Evolutionary conservation across 1,284 basidiomycete genomes (phyloP).

Genomic region (Vanrija pseudolonga): DNA sequence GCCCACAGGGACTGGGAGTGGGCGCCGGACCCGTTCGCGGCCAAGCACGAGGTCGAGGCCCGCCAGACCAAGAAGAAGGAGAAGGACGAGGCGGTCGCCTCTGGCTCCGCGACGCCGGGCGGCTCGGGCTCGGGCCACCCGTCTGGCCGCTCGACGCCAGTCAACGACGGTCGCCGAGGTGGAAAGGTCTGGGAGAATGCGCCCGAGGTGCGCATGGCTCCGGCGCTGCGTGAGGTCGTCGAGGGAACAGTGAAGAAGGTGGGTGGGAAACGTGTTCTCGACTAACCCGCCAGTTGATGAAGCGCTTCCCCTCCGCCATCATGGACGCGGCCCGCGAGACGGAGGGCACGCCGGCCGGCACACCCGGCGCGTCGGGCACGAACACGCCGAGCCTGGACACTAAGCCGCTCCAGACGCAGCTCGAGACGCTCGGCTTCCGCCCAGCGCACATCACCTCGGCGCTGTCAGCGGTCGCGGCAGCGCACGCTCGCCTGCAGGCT

Average conservation of each 20-base stretch:
- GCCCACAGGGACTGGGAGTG: constrained; percentile 80
- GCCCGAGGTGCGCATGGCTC: constrained; percentile 83
- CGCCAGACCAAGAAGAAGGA: constrained; percentile 57
- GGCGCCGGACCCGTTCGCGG: constrained; percentile 75
- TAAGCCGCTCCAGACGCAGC: constrained; percentile 31
- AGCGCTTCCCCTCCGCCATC: constrained; percentile 48
- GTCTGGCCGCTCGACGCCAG: constrained; percentile 51
- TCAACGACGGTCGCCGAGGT: constrained; percentile 32
- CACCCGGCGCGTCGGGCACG: not conserved
- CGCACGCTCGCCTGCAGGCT: constrained; percentile 36
- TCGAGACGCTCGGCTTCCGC: constrained; percentile 50
- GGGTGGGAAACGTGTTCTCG: constrained; percentile 16
- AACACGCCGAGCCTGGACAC: constrained; percentile 27
- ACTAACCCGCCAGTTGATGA: constrained; percentile 45
- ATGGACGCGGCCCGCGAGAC: constrained; percentile 46
- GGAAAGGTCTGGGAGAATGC: constrained; percentile 60
- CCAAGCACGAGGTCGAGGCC: constrained; percentile 62
- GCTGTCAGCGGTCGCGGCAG: constrained; percentile 38
- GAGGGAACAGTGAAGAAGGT: constrained; percentile 80
- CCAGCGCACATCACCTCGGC: constrained; percentile 48
- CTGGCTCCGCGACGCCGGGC: constrained; percentile 9
- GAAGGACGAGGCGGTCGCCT: constrained; percentile 24
- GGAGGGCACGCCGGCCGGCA: constrained; percentile 10
- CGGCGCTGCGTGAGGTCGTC: constrained; percentile 68
- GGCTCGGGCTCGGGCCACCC: constrained; percentile 46